Evolutionary conservation across 164 flowering plant species (phyloP), one percentile per base, ranked within the genome.

Genomic region (Liquidambar formosana): DNA sequence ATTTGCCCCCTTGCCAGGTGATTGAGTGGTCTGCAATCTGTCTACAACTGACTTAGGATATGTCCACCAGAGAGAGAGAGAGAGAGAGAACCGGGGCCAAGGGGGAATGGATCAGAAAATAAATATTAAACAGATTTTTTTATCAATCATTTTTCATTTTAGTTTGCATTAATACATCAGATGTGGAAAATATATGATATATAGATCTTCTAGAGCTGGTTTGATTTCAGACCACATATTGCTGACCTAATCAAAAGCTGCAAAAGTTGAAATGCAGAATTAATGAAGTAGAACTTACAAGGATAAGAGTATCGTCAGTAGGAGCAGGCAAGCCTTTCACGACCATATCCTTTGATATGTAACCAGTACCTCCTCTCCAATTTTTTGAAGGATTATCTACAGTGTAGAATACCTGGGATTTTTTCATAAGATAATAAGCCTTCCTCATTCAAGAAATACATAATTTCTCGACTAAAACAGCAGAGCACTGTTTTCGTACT

Each of bases 301-400:
- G 90, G 54, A 96, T 82, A 54, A 93, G 88, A 61, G 97, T 73
- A 77, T 96, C 95, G 45, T 88, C 87, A 64, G 89, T 73, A 21
- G 99, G 99, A 73, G 57, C 65, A 27, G 99, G 98, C 79, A 96
- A 86, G 73, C 99, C 99, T 83, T 96, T 96, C 58, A 78, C 44
- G 1, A 60, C 85, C 96, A 90, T 88, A 57, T 93, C 97, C 71
- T 88, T 86, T 23, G 98, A 89, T 74, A 96, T 71, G 75, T 74
- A 85, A 44, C 99, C 99, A 52, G 52, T 69, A 65, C 99, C 99
- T 69, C 99, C 98, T 78, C 71, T 84, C 99, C 99, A 96, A 72
- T 86, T 83, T 53, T 85, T 80, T 23, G 99, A 63, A 66, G 99
- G 97, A 51, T 84, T 88, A 73, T 96, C 99, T 9, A 96, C 99